phyloP scores from a whole-genome alignment of 139 green algal species.

The Coelastrella sp. region DNA sequence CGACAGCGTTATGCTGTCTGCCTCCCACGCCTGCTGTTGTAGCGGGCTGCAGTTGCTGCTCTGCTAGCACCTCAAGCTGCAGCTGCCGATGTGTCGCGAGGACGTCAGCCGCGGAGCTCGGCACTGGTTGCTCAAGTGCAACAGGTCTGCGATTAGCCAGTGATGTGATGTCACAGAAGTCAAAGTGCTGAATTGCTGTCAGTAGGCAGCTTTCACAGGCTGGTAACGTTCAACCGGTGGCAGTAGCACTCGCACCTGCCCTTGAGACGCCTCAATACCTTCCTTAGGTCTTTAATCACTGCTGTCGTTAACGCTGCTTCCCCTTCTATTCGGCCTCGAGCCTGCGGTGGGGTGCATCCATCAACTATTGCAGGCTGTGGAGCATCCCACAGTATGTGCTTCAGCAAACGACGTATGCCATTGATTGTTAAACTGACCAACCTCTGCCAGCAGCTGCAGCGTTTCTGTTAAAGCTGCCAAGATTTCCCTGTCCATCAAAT shows the following conservation, averaged over 20 bases:
- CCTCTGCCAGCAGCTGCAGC: not conserved
- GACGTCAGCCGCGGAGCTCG: too few species aligned
- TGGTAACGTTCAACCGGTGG: too few species aligned
- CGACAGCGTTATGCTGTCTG: too few species aligned
- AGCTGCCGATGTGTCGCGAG: too few species aligned
- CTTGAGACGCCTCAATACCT: not conserved
- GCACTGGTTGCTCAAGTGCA: too few species aligned
- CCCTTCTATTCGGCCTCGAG: not conserved
- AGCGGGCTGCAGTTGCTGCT: too few species aligned
- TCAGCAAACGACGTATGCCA: too few species aligned
- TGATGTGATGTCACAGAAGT: not conserved
- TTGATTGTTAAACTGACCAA: not conserved
- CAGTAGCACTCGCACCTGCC: not conserved
- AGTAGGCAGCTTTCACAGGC: too few species aligned
- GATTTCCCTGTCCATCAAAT: not conserved
- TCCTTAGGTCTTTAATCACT: slow-evolving; percentile 12
- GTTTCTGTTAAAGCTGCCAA: not conserved
- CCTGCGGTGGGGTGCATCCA: not conserved
- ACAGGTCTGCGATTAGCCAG: not conserved
- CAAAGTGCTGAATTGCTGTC: too few species aligned
- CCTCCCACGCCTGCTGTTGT: too few species aligned
- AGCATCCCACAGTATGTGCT: too few species aligned
- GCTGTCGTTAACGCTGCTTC: not conserved
- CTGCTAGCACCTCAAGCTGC: too few species aligned
- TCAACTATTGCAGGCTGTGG: not conserved